These are phyloP conservation scores for Poa annua DNA, from an alignment of 176 grass and related monocot genomes.

Conservation along the genomic window DNA sequence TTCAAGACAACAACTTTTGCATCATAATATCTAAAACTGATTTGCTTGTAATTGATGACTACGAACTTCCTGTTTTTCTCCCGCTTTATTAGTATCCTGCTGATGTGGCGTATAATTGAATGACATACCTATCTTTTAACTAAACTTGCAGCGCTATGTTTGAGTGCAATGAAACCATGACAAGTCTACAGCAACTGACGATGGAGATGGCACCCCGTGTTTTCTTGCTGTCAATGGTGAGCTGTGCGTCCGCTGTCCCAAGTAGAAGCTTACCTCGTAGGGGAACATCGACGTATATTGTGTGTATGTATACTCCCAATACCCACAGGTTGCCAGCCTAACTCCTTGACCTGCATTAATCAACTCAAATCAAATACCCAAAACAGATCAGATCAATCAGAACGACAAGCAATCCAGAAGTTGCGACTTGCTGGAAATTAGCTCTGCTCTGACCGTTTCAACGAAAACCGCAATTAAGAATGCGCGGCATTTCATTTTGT, in stretches of 20 bases:
- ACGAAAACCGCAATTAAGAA: background rate
- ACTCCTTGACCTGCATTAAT: constrained; percentile 18
- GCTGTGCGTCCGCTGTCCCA: background rate
- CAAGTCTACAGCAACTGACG: background rate
- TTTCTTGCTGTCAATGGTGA: background rate
- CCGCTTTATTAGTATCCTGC: background rate
- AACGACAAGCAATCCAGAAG: background rate
- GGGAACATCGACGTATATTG: too few species aligned
- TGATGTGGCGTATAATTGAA: too few species aligned
- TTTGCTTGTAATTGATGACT: background rate
- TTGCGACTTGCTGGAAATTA: background rate
- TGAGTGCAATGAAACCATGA: background rate
- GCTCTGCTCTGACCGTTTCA: background rate
- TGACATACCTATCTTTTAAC: background rate
- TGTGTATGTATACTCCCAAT: background rate
- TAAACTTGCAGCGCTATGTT: background rate
- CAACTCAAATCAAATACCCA: background rate
- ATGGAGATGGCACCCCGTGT: background rate
- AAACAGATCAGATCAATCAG: background rate
- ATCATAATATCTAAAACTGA: background rate
- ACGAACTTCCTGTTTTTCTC: too few species aligned
- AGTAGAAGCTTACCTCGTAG: background rate
- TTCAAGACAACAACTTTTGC: background rate
- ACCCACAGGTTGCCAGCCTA: background rate
- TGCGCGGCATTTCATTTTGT: too few species aligned